Evolutionary conservation across 441 rosid species (phyloP).

Genomic region (Eutrema salsugineum): DNA sequence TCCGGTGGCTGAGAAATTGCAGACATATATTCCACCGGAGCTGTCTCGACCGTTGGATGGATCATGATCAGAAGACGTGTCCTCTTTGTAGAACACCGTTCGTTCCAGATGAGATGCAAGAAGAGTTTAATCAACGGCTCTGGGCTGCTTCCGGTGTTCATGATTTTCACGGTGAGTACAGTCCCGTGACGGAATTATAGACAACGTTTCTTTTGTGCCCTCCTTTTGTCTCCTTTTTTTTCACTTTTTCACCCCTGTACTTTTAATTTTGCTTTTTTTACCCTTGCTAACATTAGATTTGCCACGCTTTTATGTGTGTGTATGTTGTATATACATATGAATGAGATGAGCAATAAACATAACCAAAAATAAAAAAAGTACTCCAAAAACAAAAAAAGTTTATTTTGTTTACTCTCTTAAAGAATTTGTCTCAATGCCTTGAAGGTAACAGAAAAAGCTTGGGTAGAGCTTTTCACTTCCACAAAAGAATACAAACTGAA

Average conservation of each 20-base stretch:
- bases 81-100: slow-evolving; percentile 81
- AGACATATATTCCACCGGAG: slow-evolving; percentile 71
- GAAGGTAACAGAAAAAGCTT: not conserved
- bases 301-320: slow-evolving; percentile 23
- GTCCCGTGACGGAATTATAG: slow-evolving; percentile 33
- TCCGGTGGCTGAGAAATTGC: slow-evolving; percentile 70
- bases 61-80: slow-evolving; percentile 80
- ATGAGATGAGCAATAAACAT: slow-evolving; percentile 23
- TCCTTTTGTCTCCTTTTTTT: not conserved
- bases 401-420: not conserved
- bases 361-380: not conserved
- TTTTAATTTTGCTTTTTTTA: not conserved
- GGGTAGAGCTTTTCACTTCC: no score
- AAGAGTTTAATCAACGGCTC: slow-evolving; percentile 54
- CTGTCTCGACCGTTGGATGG: slow-evolving; percentile 95
- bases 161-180: slow-evolving; percentile 56
- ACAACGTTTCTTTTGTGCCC: not conserved
- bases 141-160: slow-evolving; percentile 83
- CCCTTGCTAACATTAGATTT: slow-evolving; percentile 24
- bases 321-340: not conserved
- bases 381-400: not conserved
- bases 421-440: not conserved
- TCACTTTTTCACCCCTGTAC: slow-evolving; percentile 22
- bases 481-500: not conserved
- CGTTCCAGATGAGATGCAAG: slow-evolving; percentile 78